phyloP scores from a whole-genome alignment of 2,329 filamentous ascomycete species.

The Trichoderma cornu-damae region DNA sequence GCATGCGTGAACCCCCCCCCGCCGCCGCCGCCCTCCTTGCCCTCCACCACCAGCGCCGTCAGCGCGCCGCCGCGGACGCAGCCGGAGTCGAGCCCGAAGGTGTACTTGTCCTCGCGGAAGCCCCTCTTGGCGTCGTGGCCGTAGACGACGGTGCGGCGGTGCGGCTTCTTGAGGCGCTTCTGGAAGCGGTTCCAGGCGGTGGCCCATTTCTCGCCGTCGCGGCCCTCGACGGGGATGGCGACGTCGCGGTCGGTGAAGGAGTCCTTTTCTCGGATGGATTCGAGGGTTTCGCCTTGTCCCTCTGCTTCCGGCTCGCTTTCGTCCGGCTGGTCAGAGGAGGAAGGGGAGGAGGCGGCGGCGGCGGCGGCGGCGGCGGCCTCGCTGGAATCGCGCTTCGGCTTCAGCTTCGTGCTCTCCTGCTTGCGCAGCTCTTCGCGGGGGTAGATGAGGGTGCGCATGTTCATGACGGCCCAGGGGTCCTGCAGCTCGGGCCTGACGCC shows the following conservation, averaged over 20 bases:
- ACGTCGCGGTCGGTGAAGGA: constrained; percentile 29
- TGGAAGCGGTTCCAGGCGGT: constrained; percentile 55
- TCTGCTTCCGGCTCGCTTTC: constrained; percentile 23
- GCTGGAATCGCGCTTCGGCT: not conserved
- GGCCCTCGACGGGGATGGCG: constrained; percentile 38
- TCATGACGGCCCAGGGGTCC: constrained; percentile 80
- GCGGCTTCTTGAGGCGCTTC: constrained; percentile 27
- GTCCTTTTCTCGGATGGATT: constrained; percentile 18
- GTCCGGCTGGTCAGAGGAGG: not conserved
- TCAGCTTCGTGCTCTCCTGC: constrained; percentile 28
- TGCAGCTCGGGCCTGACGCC: constrained; percentile 64
- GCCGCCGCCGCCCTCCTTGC: constrained; percentile 29
- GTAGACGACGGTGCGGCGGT: constrained; percentile 68
- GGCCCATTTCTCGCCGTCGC: constrained; percentile 61
- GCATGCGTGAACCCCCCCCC: constrained; percentile 33
- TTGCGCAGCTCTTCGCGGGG: constrained; percentile 40
- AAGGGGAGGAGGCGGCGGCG: not conserved
- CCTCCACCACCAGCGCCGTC: constrained; percentile 70
- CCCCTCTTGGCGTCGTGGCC: constrained; percentile 78
- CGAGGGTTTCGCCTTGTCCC: constrained; percentile 3
- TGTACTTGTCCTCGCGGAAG: constrained; percentile 57
- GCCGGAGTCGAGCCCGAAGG: constrained; percentile 78
- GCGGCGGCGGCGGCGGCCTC: not conserved
- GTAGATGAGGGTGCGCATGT: constrained; percentile 74
- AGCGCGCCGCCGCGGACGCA: constrained; percentile 73